Base-by-base conservation (phyloP, 768 basidiomycete genomes). In the Hortiboletus campestris region DNA sequence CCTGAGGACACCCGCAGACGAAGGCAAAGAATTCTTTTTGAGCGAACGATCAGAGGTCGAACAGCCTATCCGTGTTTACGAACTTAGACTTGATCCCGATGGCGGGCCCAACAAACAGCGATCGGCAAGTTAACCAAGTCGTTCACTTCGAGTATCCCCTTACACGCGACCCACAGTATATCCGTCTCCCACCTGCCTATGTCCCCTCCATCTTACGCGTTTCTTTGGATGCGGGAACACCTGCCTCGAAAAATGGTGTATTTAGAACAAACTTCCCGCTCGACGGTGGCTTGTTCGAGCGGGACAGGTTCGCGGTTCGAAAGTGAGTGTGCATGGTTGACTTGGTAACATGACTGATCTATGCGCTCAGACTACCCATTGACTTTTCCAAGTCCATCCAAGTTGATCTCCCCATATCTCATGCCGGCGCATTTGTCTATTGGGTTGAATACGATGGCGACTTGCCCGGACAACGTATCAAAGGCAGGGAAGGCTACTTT, bases 261-360 rank as follows among this genome's bases (percentile, higher is more conserved):
- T 90, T 99, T 72, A 93, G 88, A 76, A 96, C 94, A 55, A 98
- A 98, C 70, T 98, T 98, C 65, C 97, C 97, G 2, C 80, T 99
- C 7, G 91, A 98, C 62, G 96, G 95, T 5, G 93, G 94, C 34
- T 74, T 70, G 19, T 98, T 98, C 69, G 82, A 83, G 41, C 82
- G 97, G 29, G 84, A 86, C 57, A 79, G 74, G 46, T 91, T 89
- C 68, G 77, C 84, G 2, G 80, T 93, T 70, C 79, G 91, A 67
- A 85, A 74, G 96, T 94, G 72, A 66, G 89, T 42, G 8, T 46
- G 34, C 8, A 4, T 19, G 13, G 8, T 25, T 16, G 42, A 32
- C 8, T 34, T 6, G 39, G 48, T 10, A 1, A 25, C 39, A 43
- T 46, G 57, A 44, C 67, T 64, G 57, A 72, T 41, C 6, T 28